These are phyloP conservation scores for Hyphodiscus sp. DNA, from an alignment of 2,329 filamentous ascomycete species.

Conservation along the genomic window DNA sequence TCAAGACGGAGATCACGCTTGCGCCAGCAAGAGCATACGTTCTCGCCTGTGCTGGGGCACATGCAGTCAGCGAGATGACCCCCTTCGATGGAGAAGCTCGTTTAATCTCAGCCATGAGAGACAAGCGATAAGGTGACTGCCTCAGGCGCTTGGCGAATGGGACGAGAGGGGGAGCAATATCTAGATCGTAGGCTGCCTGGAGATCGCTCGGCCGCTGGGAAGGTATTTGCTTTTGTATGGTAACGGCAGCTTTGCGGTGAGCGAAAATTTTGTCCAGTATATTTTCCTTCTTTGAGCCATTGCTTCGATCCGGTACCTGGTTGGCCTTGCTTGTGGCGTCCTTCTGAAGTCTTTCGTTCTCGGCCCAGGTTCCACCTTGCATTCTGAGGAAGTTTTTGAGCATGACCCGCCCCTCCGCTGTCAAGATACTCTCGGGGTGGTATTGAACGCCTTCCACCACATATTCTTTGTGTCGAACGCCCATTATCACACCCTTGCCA, in stretches of 20 bases:
- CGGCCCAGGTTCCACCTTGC: conserved; percentile 86
- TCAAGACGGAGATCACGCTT: conserved; percentile 96
- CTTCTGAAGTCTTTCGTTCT: conserved; percentile 57
- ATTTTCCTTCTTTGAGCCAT: conserved; percentile 59
- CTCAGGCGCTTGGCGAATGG: conserved; percentile 73
- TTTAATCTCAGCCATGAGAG: conserved; percentile 96
- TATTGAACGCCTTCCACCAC: conserved; percentile 96
- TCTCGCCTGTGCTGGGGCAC: conserved; percentile 81
- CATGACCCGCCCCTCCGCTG: conserved; percentile 81
- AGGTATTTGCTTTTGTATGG: conserved; percentile 74
- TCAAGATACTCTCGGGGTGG: conserved; percentile 94
- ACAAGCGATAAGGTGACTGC: conserved; percentile 79
- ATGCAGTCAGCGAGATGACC: conserved; percentile 80
- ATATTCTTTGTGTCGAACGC: conserved; percentile 86
- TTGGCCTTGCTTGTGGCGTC: conserved; percentile 28
- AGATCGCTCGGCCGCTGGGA: conserved; percentile 79
- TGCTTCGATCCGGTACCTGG: conserved; percentile 18
- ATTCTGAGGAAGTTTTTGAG: conserved; percentile 86
- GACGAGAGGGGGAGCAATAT: conserved; percentile 77
- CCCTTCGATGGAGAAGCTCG: conserved; percentile 94
- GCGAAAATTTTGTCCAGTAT: conserved; percentile 90
- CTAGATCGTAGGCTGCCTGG: conserved; percentile 78
- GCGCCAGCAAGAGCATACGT: conserved; percentile 91
- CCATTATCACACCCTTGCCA: conserved; percentile 87
- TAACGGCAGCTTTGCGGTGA: conserved; percentile 68